These are phyloP conservation scores for Linaria vulgaris DNA, from an alignment of 257 asterid species.

Conservation along the genomic window DNA sequence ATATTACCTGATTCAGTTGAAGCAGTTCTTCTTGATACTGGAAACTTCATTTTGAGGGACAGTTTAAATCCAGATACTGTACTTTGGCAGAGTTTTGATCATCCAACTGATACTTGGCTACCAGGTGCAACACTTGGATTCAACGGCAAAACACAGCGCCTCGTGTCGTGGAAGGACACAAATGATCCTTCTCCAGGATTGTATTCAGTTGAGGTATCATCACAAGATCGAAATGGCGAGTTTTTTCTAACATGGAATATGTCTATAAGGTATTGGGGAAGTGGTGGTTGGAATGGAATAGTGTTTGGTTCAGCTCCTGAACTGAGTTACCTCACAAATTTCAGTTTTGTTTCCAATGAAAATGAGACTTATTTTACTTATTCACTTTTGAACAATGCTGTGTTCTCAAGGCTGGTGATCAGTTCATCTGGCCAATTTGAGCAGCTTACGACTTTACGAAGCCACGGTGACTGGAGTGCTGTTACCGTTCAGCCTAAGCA, in stretches of 20 bases:
- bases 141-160: conserved; percentile 31
- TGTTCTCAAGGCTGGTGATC: conserved; percentile 31
- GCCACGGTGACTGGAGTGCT: conserved; percentile 15
- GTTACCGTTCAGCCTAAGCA: conserved; percentile 9
- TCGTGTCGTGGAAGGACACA: conserved; percentile 37
- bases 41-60: conserved; percentile 32
- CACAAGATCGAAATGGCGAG: background rate
- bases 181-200: conserved; percentile 44
- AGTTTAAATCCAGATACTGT: conserved; percentile 20
- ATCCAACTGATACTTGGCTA: conserved; percentile 44
- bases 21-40: conserved; percentile 31
- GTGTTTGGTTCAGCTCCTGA: conserved; percentile 28
- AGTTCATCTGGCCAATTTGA: conserved; percentile 28
- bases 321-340: conserved; percentile 21
- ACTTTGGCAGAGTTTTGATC: conserved; percentile 41
- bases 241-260: conserved; percentile 32
- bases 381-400: background rate
- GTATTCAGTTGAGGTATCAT: too few relatives aligned
- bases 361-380: conserved; percentile 29
- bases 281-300: conserved; percentile 35
- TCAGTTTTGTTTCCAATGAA: conserved; percentile 5
- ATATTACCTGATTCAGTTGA: conserved; percentile 15
- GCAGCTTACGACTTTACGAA: conserved; percentile 18
- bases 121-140: conserved; percentile 51
- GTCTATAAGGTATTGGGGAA: conserved; percentile 31